A percentile compares a stretch with the other conserved stretches of the same genome.
Conservation (phyloP, 306 rosid species). For the Ormosia emarginata region DNA sequence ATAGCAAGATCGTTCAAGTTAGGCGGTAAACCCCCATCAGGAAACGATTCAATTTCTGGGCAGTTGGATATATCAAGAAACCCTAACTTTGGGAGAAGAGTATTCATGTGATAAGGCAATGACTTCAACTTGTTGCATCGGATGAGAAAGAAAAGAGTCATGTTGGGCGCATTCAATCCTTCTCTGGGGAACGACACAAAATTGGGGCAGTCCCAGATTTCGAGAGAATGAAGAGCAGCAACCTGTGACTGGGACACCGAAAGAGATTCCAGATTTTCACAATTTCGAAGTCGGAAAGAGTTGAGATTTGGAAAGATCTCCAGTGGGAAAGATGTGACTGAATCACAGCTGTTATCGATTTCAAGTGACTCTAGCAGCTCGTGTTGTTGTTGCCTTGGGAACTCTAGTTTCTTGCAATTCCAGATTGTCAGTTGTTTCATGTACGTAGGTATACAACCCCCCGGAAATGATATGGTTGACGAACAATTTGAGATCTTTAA, state of each 20-base stretch:
- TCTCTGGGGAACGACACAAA: not conserved
- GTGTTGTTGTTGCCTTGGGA: not conserved
- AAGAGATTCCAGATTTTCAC: not conserved
- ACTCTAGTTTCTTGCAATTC: not conserved
- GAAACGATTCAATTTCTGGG: not conserved
- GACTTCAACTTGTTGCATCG: not conserved
- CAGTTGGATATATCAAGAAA: rapidly evolving
- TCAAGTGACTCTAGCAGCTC: not conserved
- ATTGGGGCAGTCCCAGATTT: not conserved
- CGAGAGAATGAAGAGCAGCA: not conserved
- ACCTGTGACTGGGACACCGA: not conserved
- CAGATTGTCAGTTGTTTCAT: not conserved
- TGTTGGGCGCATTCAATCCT: not conserved
- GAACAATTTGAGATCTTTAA: not conserved
- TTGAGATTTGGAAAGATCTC: not conserved
- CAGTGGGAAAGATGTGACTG: not conserved
- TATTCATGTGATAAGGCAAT: not conserved
- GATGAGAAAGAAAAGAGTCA: not conserved
- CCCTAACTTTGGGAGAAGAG: not conserved
- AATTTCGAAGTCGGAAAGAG: rapidly evolving
- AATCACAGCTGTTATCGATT: not conserved
- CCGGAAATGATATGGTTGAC: not conserved
- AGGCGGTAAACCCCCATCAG: not conserved
- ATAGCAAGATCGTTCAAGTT: not conserved
- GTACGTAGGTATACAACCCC: not conserved